Conservation (phyloP, 257 asterid genomes). For the Sherardia arvensis region DNA sequence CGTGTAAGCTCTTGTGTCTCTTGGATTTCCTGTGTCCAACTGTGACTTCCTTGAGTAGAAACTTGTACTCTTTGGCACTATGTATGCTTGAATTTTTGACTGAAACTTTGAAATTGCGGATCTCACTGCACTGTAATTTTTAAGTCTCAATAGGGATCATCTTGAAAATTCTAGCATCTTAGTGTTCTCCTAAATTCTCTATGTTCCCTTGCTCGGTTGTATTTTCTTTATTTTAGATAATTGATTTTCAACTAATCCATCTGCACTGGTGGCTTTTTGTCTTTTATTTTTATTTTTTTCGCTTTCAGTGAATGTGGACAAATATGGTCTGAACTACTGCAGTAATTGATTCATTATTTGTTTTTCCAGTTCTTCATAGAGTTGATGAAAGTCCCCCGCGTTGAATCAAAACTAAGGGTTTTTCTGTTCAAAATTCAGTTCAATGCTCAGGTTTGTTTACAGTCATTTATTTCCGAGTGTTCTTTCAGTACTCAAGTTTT, state of each 20-base stretch:
- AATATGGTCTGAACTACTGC: too few relatives aligned
- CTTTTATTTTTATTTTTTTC: too few relatives aligned
- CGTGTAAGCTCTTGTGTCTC: not conserved
- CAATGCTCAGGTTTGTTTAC: slow-evolving; percentile 68
- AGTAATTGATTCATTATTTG: not conserved
- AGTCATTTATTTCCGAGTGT: slow-evolving; percentile 15
- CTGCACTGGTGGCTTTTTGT: not conserved
- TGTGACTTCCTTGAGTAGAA: not conserved
- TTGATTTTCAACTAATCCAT: not conserved
- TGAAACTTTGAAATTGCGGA: not conserved
- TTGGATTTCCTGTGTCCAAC: not conserved
- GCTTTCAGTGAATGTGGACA: too few relatives aligned
- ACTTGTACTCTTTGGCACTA: not conserved
- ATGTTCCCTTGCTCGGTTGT: too few relatives aligned
- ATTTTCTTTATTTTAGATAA: too few relatives aligned
- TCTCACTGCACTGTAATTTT: not conserved
- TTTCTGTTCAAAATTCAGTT: slow-evolving; percentile 96
- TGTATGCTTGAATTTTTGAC: too few relatives aligned
- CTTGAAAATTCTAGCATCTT: not conserved
- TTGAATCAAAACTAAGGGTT: slow-evolving; percentile 90
- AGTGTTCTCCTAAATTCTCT: not conserved
- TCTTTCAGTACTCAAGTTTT: slow-evolving; percentile 7
- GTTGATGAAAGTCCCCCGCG: slow-evolving; percentile 99
- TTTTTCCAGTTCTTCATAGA: slow-evolving; percentile 86
- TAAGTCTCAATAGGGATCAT: not conserved